A percentile compares a stretch with the other conserved stretches of the same genome.
Conservation (phyloP, 208 protist genomes). For the Spongospora subterranea region DNA sequence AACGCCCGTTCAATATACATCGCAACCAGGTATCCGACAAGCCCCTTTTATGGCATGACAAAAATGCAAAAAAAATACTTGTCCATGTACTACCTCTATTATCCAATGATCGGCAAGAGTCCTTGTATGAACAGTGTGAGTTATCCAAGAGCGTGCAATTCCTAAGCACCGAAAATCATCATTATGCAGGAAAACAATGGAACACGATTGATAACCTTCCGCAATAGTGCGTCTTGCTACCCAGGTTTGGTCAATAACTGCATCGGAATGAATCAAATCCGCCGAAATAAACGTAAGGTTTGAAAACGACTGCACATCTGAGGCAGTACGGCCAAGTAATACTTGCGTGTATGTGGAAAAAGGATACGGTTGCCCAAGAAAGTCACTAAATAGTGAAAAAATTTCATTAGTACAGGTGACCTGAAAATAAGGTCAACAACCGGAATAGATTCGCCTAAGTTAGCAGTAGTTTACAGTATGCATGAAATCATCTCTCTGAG, state of each 20-base stretch:
- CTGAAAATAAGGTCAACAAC: not conserved
- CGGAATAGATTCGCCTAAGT: not conserved
- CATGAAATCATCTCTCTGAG: not conserved
- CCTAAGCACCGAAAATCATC: not conserved
- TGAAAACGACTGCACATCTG: conserved; percentile 45
- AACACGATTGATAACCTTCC: not conserved
- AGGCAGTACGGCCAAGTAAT: not conserved
- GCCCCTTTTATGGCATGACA: not conserved
- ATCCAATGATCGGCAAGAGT: conserved; percentile 36
- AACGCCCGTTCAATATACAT: conserved; percentile 39
- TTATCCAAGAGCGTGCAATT: conserved; percentile 44
- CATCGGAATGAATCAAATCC: conserved; percentile 46
- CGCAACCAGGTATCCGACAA: conserved; percentile 17
- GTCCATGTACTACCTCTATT: conserved; percentile 22
- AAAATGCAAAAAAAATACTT: not conserved
- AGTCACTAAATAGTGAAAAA: not conserved
- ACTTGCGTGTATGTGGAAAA: conserved; percentile 12
- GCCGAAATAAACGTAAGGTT: conserved; percentile 1
- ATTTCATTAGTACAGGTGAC: conserved; percentile 9
- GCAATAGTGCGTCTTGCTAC: not conserved
- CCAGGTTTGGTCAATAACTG: conserved; percentile 49
- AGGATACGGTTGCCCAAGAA: conserved; percentile 24
- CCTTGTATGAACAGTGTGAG: conserved; percentile 19
- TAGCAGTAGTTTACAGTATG: conserved; percentile 6
- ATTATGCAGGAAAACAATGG: not conserved